Base-by-base conservation (phyloP, 371 early-diverging fungal genomes). In the Mucor saturninus region DNA sequence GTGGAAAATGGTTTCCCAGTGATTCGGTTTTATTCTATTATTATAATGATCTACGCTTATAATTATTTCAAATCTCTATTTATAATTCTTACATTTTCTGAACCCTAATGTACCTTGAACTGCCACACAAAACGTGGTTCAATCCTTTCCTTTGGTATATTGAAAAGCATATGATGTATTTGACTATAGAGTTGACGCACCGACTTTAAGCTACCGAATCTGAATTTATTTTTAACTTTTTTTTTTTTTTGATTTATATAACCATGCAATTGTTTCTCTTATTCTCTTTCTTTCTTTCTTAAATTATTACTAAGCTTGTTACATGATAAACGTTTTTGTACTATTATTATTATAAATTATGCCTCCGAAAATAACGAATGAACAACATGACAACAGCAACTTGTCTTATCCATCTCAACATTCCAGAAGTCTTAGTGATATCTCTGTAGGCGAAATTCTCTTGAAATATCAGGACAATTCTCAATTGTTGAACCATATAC, bases 151-250 rank as follows among this genome's bases (percentile, higher is more conserved):
- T 35, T 38, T 53, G 7, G 35, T 35, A 35, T 35, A 7, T 35
- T 35, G 35, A 35, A 15, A 53, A 55, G 62, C 62, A 62, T 62
- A 62, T 62, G 62, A 48, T 62, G 62, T 55, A 55, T 54, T 39
- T 30, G 30, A 50, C 29, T 28, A 10, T 15, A 37, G 46, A 46
- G 56, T 61, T 69, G 50, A 52, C 48, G 57, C 60, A 67, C 71
- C 71, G 64, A 71, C 61, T 63, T 69, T 71, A 67, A 67, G 67
- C 71, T 67, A 71, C 71, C 71, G 67, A 67, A 64, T 42, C 55
- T 40, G n/a, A 38, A 31, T 62, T 50, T 65, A 61, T 67, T 64
- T 71, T 64, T 61, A 64, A 60, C 37, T 10, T 30, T 35, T 46
- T 57, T 57, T 56, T 54, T 58, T 55, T 55, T 57, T 57, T 60